phyloP scores from a whole-genome alignment of 78 protist genomes.

The Dictyostelium discoideum region DNA sequence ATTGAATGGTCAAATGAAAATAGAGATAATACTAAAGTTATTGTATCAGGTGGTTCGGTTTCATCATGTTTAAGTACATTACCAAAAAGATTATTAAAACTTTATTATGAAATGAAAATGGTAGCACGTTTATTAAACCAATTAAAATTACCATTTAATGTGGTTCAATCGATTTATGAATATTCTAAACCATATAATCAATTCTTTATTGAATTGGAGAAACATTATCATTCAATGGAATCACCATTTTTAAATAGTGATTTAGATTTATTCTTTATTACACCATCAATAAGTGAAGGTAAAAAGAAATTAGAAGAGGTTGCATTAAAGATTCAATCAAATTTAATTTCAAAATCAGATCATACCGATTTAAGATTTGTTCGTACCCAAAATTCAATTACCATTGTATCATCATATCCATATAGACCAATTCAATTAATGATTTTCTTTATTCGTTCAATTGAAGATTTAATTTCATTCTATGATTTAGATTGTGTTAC shows the following conservation, averaged over 20 bases:
- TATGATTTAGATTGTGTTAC: constrained; percentile 9
- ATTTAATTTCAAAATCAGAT: background rate
- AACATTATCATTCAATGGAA: background rate
- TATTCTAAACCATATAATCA: background rate
- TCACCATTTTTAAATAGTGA: constrained; percentile 17
- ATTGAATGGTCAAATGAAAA: background rate
- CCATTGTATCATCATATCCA: constrained; percentile 27
- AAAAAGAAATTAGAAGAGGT: background rate
- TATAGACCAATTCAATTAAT: constrained; percentile 56
- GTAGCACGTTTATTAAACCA: background rate
- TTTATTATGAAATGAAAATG: background rate
- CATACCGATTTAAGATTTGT: constrained; percentile 5
- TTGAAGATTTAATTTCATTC: constrained; percentile 26
- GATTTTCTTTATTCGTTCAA: background rate
- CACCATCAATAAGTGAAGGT: background rate
- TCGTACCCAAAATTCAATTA: constrained; percentile 11
- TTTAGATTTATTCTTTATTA: constrained; percentile 20
- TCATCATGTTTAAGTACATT: background rate
- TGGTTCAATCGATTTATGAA: background rate
- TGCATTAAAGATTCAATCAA: background rate
- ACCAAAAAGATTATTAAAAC: background rate
- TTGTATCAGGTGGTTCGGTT: constrained; percentile 18
- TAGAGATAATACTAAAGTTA: background rate
- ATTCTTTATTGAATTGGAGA: background rate
- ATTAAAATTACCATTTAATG: background rate